These are phyloP conservation scores for Cylindrotheca fusiformis DNA, from an alignment of 108 stramenopile genomes.

Conservation along the genomic window DNA sequence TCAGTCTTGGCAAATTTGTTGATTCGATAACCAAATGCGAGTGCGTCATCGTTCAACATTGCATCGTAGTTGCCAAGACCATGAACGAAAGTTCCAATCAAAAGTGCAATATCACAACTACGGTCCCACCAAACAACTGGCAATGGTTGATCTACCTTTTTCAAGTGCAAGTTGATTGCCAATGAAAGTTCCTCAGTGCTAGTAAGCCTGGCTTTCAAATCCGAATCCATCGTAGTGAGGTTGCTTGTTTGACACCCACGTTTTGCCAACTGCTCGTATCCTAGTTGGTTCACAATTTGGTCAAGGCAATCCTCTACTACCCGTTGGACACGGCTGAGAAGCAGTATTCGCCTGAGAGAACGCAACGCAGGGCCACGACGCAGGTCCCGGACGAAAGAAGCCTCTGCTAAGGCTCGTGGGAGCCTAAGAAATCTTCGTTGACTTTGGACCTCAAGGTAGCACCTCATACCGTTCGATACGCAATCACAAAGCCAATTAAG, in stretches of 20 bases:
- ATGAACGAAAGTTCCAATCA: conserved; percentile 83
- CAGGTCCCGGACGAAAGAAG: conserved; percentile 49
- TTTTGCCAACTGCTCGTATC: conserved; percentile 71
- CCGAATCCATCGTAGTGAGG: conserved; percentile 57
- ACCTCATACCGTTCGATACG: conserved; percentile 45
- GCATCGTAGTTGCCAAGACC: conserved; percentile 83
- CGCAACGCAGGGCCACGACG: conserved; percentile 66
- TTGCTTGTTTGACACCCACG: conserved; percentile 72
- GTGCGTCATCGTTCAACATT: conserved; percentile 73
- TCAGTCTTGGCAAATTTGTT: conserved; percentile 45
- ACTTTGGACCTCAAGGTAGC: conserved; percentile 54
- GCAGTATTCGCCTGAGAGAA: conserved; percentile 60
- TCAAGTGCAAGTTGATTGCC: conserved; percentile 19
- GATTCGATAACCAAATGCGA: conserved; percentile 61
- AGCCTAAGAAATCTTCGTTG: conserved; percentile 52
- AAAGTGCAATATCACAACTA: conserved; percentile 72
- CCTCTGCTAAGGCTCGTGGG: conserved; percentile 65
- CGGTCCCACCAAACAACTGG: conserved; percentile 83
- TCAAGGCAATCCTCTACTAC: conserved; percentile 61
- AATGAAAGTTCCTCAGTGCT: conserved; percentile 73
- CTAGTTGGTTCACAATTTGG: conserved; percentile 45
- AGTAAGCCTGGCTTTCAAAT: conserved; percentile 66
- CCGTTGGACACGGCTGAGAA: conserved; percentile 60
- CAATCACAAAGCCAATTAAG: conserved; percentile 65
- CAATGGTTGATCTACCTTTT: conserved; percentile 18